These are phyloP conservation scores for Penicillium sp. DNA, from an alignment of 2,329 filamentous ascomycete genomes.

Conservation along the genomic window DNA sequence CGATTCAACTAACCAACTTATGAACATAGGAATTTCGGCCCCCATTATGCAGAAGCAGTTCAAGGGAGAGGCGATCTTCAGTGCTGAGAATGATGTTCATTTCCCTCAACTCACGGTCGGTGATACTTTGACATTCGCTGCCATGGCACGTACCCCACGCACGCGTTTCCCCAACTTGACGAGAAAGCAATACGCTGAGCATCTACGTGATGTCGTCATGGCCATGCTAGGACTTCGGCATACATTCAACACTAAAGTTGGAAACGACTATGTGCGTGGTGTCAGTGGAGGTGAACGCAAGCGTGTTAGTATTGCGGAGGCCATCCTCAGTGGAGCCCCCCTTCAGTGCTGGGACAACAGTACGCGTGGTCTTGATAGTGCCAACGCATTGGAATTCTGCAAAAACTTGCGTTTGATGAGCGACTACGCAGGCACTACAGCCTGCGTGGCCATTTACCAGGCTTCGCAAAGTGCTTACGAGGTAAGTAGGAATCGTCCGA, in stretches of 20 bases:
- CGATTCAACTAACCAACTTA: not conserved
- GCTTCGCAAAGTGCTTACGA: constrained; percentile 37
- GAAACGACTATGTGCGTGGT: constrained; percentile 76
- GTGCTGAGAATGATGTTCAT: constrained; percentile 82
- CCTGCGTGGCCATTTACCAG: constrained; percentile 67
- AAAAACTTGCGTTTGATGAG: constrained; percentile 71
- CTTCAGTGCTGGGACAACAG: constrained; percentile 50
- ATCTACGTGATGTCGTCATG: constrained; percentile 68
- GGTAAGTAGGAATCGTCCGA: constrained; percentile 20
- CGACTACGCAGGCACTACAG: constrained; percentile 78
- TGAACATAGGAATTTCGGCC: not conserved
- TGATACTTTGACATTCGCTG: constrained; percentile 80
- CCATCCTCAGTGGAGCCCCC: constrained; percentile 29
- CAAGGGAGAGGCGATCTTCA: constrained; percentile 81
- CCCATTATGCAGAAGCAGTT: constrained; percentile 65
- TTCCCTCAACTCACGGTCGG: constrained; percentile 83
- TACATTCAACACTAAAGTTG: constrained; percentile 79
- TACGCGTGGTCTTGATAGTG: constrained; percentile 67
- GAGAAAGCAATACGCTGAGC: constrained; percentile 56
- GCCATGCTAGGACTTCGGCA: constrained; percentile 85
- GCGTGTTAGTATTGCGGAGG: constrained; percentile 79
- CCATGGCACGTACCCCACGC: constrained; percentile 80
- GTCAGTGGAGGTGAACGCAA: constrained; percentile 73
- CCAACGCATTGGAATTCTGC: constrained; percentile 63
- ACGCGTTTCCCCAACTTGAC: constrained; percentile 73